A percentile compares a stretch with the other conserved stretches of the same genome.
phyloP scores from a whole-genome alignment of 73 alveolate genomes.

The Tetrahymena malaccensis region DNA sequence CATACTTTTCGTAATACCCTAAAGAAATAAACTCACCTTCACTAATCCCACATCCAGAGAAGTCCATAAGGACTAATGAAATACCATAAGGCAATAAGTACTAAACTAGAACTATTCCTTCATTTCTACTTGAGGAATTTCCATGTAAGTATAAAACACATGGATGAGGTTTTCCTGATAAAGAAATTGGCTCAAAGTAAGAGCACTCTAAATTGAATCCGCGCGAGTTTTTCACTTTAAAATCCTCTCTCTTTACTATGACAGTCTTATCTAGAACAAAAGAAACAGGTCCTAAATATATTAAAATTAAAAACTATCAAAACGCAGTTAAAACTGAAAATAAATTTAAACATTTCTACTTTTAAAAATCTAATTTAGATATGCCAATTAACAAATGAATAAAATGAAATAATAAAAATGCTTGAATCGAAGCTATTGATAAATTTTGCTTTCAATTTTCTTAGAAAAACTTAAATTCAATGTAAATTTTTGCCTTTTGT shows the following conservation, averaged over 20 bases:
- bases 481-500: not conserved
- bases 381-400: not conserved
- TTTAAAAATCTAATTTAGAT: too few species aligned
- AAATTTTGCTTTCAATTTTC: not conserved
- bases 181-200: not conserved
- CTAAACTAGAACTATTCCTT: slow-evolving; percentile 65
- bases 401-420: not conserved
- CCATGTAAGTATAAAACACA: slow-evolving; percentile 87
- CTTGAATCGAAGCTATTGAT: not conserved
- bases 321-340: not conserved
- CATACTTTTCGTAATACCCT: slow-evolving; percentile 85
- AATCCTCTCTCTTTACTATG: not conserved
- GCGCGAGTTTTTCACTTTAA: not conserved
- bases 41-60: slow-evolving; percentile 88
- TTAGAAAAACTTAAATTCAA: too few species aligned
- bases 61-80: slow-evolving; percentile 72
- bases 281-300: not conserved
- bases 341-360: not conserved
- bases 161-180: slow-evolving; percentile 47
- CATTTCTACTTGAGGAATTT: slow-evolving; percentile 78
- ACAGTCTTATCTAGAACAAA: not conserved
- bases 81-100: slow-evolving; percentile 56
- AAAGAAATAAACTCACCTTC: slow-evolving; percentile 86
- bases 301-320: too few species aligned
- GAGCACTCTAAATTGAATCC: not conserved